phyloP scores from a whole-genome alignment of 805 yeast species.

The Candida multigemmis region DNA sequence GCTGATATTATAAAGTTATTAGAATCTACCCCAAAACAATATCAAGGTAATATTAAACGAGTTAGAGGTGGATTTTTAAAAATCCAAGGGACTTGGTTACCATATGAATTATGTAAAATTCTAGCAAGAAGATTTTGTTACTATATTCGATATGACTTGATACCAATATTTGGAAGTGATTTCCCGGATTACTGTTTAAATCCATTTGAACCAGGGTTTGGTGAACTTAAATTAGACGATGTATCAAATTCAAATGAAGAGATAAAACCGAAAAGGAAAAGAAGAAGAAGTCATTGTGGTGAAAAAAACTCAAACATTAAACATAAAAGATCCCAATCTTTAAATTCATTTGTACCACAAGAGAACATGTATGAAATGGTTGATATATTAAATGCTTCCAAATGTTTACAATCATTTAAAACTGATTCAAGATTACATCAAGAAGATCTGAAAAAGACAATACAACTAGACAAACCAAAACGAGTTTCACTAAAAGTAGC shows the following conservation, averaged over 20 bases:
- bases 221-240: constrained; percentile 43
- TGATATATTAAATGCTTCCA: constrained; percentile 27
- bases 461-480: no score
- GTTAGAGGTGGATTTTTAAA: constrained; percentile 87
- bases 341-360: neutral
- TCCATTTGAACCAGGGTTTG: constrained; percentile 57
- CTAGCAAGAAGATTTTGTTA: constrained; percentile 72
- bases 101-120: constrained; percentile 55
- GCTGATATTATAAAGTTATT: constrained; percentile 71
- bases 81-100: constrained; percentile 93
- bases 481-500: no score
- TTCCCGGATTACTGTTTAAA: constrained; percentile 55
- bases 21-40: constrained; percentile 51
- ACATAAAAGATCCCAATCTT: neutral
- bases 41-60: constrained; percentile 55
- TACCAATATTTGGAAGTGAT: constrained; percentile 70
- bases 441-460: no score
- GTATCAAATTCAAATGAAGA: no score
- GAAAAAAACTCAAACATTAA: no score
- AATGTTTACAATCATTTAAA: constrained; percentile 21
- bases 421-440: neutral
- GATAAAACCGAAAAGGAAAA: no score
- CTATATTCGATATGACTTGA: constrained; percentile 62
- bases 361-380: constrained; percentile 9
- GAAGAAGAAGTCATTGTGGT: no score